These are phyloP conservation scores for Mycocentrospora acerina DNA, from an alignment of 2,329 filamentous ascomycete species.

Conservation along the genomic window DNA sequence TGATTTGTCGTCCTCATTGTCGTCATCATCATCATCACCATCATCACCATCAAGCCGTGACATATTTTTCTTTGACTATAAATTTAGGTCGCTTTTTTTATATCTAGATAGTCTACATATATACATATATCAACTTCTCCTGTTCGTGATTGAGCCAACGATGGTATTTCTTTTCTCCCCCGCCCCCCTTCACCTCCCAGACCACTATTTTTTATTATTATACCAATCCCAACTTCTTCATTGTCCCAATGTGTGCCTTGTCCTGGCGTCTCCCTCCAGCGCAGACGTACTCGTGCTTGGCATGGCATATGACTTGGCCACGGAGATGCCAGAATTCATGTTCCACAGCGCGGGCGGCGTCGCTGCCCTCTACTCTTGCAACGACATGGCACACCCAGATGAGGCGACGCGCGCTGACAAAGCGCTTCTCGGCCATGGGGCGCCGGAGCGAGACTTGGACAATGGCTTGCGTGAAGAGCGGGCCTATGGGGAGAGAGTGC, in stretches of 20 bases:
- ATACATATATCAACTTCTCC: too few relatives aligned
- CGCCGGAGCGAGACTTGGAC: conserved; percentile 27
- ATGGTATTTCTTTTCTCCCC: too few relatives aligned
- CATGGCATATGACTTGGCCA: conserved; percentile 29
- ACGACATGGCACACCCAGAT: conserved; percentile 35
- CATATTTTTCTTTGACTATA: too few relatives aligned
- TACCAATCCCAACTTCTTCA: conserved; percentile 33
- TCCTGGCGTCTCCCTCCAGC: conserved; percentile 19
- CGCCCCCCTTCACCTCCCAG: too few relatives aligned
- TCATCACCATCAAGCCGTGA: too few relatives aligned
- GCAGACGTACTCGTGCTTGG: conserved; percentile 17
- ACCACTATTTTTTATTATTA: conserved; percentile 1
- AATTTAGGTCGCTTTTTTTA: too few relatives aligned
- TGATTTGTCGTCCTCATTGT: too few relatives aligned
- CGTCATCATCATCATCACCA: too few relatives aligned
- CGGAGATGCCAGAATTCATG: conserved; percentile 29
- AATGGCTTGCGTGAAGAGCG: conserved; percentile 33
- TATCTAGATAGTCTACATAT: too few relatives aligned
- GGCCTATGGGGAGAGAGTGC: conserved; percentile 24
- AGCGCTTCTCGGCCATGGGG: conserved; percentile 28
- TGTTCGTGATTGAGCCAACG: too few relatives aligned
- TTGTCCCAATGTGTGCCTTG: conserved; percentile 27
- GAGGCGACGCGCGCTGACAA: conserved; percentile 29
- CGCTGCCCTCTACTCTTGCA: conserved; percentile 29
- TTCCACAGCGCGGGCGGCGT: conserved; percentile 30